Conservation (phyloP, 139 green algal species). For the Nannochloris sp. region DNA sequence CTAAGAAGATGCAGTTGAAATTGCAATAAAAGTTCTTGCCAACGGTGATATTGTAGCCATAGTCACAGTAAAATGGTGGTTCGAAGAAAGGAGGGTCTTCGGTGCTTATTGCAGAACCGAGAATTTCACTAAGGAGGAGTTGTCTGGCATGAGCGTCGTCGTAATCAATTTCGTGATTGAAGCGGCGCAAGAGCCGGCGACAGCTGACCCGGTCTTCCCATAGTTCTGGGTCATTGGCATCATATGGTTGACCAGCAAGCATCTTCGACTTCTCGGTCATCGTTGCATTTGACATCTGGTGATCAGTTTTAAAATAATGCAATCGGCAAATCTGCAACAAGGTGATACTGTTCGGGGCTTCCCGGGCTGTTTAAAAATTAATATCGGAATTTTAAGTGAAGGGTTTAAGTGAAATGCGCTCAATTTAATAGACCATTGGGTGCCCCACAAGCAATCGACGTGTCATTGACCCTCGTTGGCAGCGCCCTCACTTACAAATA, state of each 20-base stretch:
- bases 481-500: too few species aligned
- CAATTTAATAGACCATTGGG: too few species aligned
- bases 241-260: constrained; percentile 30
- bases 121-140: constrained; percentile 22
- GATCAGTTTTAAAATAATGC: too few species aligned
- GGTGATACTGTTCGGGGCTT: too few species aligned
- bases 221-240: constrained; percentile 23
- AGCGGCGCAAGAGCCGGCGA: constrained; percentile 12
- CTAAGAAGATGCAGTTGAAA: constrained; percentile 33
- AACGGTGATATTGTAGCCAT: constrained; percentile 34
- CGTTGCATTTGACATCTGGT: background rate
- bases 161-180: constrained; percentile 8
- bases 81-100: constrained; percentile 33
- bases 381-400: too few species aligned
- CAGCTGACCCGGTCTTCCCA: constrained; percentile 13
- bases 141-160: background rate
- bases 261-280: constrained; percentile 25
- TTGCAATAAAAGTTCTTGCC: constrained; percentile 35
- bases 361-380: too few species aligned
- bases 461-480: too few species aligned
- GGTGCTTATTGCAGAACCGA: constrained; percentile 17
- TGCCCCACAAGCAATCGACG: too few species aligned
- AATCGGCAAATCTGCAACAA: too few species aligned
- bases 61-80: background rate
- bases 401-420: too few species aligned